Conservation (phyloP, 1,284 basidiomycete species). For the Naganishia sp. region DNA sequence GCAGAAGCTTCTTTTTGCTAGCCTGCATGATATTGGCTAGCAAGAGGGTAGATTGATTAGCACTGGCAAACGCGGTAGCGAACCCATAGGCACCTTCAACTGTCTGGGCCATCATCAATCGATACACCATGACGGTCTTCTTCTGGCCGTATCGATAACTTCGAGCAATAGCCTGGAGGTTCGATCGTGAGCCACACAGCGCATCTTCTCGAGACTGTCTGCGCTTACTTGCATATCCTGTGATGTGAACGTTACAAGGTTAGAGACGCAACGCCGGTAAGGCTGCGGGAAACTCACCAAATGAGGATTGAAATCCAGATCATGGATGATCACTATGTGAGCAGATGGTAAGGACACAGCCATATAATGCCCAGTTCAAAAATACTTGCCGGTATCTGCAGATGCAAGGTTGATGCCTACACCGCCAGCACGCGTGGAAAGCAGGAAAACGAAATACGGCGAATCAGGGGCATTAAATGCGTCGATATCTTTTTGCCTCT, state of each 20-base stretch:
- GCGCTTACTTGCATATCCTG: slow-evolving; percentile 49
- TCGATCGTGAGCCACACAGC: slow-evolving; percentile 1
- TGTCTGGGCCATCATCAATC: slow-evolving; percentile 84
- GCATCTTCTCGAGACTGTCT: no score
- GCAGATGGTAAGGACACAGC: neutral
- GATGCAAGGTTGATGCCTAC: slow-evolving; percentile 83
- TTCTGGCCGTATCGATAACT: slow-evolving; percentile 63
- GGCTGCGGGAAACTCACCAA: slow-evolving; percentile 56
- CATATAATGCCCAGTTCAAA: neutral
- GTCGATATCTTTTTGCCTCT: slow-evolving; percentile 91
- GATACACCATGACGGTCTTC: slow-evolving; percentile 74
- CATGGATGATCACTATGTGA: slow-evolving; percentile 77
- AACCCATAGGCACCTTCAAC: slow-evolving; percentile 68
- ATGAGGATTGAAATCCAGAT: slow-evolving; percentile 94
- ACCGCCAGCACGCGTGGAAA: slow-evolving; percentile 93
- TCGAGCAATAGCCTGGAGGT: slow-evolving; percentile 76
- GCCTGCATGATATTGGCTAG: slow-evolving; percentile 81
- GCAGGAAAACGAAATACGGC: slow-evolving; percentile 83
- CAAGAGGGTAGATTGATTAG: neutral
- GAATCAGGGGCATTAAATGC: slow-evolving; percentile 84
- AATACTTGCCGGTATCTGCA: slow-evolving; percentile 54
- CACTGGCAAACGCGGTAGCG: slow-evolving; percentile 6
- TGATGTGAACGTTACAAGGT: neutral
- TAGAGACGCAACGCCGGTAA: neutral
- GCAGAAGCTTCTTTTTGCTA: slow-evolving; percentile 84